Conservation (phyloP, 2,329 filamentous ascomycete species). For the Talaromyces funiculosus region DNA sequence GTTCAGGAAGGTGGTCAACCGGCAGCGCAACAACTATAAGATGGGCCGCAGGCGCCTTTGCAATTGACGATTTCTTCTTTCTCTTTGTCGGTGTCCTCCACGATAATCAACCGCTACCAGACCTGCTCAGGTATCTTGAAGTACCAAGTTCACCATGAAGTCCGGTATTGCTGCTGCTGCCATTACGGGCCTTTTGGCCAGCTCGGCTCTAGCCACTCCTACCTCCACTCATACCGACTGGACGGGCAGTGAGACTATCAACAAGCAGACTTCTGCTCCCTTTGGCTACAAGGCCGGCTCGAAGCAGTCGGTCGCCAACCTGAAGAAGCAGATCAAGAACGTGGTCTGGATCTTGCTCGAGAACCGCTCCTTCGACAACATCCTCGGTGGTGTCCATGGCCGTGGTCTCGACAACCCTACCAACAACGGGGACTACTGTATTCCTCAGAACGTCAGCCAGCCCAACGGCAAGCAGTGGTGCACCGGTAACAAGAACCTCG, state of each 20-base stretch:
- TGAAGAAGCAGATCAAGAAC: slow-evolving; percentile 34
- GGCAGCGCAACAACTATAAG: background rate
- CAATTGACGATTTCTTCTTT: background rate
- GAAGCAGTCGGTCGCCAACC: slow-evolving; percentile 25
- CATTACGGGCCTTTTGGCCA: slow-evolving; percentile 12
- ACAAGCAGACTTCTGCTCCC: background rate
- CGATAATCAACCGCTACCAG: background rate
- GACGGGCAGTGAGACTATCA: background rate
- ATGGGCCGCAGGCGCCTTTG: background rate
- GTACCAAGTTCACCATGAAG: slow-evolving; percentile 28
- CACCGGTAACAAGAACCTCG: slow-evolving; percentile 32
- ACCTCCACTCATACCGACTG: slow-evolving; percentile 4
- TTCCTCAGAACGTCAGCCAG: slow-evolving; percentile 35
- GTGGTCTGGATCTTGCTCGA: slow-evolving; percentile 37
- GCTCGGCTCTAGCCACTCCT: slow-evolving; percentile 9
- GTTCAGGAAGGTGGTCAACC: background rate
- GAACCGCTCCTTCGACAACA: slow-evolving; percentile 43
- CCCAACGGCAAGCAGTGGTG: slow-evolving; percentile 26
- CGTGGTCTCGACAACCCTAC: slow-evolving; percentile 39
- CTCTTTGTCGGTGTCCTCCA: background rate
- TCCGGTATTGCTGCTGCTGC: slow-evolving; percentile 9
- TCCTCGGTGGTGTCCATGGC: slow-evolving; percentile 38
- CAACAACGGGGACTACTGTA: slow-evolving; percentile 41
- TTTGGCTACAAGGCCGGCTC: slow-evolving; percentile 25
- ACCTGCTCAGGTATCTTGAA: slow-evolving; percentile 47